A percentile compares a stretch with the other conserved stretches of the same genome.
Evolutionary conservation across 2,329 filamentous ascomycete species (phyloP).

Genomic region (Pyrenophora seminiperda): DNA sequence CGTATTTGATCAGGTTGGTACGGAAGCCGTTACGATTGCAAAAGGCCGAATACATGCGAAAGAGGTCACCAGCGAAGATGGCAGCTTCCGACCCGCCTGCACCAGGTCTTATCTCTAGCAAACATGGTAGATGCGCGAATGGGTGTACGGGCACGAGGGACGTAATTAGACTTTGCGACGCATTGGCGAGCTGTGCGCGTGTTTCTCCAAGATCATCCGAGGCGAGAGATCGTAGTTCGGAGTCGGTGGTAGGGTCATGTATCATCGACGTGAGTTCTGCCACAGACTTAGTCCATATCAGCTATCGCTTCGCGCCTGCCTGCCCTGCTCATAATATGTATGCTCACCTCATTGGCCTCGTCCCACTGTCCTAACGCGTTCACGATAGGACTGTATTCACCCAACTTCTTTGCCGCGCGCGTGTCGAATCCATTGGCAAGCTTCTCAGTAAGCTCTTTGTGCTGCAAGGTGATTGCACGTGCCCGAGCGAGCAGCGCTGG

Average conservation of each 20-base stretch:
- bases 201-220: constrained; percentile 73
- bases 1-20: constrained; percentile 76
- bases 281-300: constrained; percentile 53
- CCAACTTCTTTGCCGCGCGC: constrained; percentile 61
- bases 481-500: constrained; percentile 62
- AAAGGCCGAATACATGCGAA: constrained; percentile 87
- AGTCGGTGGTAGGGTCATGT: constrained; percentile 66
- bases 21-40: constrained; percentile 72
- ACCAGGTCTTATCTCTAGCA: constrained; percentile 89
- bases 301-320: constrained; percentile 8
- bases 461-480: constrained; percentile 60
- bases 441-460: constrained; percentile 58
- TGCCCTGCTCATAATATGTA: neutral
- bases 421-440: constrained; percentile 62
- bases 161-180: constrained; percentile 72
- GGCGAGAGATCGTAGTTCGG: constrained; percentile 64
- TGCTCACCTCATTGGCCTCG: constrained; percentile 59
- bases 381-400: constrained; percentile 60
- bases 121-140: constrained; percentile 85
- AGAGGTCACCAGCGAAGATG: constrained; percentile 83
- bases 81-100: constrained; percentile 90
- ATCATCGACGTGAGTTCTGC: constrained; percentile 77
- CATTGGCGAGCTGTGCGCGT: constrained; percentile 62
- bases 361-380: constrained; percentile 63
- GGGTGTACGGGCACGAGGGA: constrained; percentile 86